Conservation (phyloP, 1,139 yeast genomes). For the Kodamaea derodonti region DNA sequence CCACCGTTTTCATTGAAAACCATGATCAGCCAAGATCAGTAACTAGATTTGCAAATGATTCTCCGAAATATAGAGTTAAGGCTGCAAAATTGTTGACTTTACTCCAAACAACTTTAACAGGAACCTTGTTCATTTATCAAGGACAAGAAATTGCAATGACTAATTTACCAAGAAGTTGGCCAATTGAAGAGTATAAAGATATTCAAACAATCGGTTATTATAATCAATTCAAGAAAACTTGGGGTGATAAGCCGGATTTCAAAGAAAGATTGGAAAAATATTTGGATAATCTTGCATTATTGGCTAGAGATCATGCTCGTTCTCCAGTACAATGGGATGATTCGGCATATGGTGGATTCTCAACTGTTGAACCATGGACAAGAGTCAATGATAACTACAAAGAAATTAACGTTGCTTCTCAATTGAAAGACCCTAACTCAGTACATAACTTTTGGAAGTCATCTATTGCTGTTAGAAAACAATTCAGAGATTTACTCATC, state of each 20-base stretch:
- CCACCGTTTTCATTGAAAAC: conserved; percentile 53
- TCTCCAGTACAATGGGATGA: conserved; percentile 59
- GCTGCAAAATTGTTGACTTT: conserved; percentile 49
- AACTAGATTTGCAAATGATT: conserved; percentile 47
- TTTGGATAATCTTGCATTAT: conserved; percentile 30
- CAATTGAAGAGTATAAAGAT: conserved; percentile 48
- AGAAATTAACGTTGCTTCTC: conserved; percentile 46
- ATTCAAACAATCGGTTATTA: conserved; percentile 45
- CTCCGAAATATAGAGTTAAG: conserved; percentile 25
- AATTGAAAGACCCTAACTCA: conserved; percentile 44
- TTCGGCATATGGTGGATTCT: conserved; percentile 44
- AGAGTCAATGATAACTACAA: conserved; percentile 48
- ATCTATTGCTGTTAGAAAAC: conserved; percentile 42
- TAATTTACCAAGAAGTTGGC: conserved; percentile 45
- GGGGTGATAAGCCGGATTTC: conserved; percentile 27
- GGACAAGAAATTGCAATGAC: conserved; percentile 62
- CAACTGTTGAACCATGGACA: conserved; percentile 53
- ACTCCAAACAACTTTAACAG: conserved; percentile 46
- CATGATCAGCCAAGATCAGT: conserved; percentile 58
- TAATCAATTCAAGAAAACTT: conserved; percentile 27
- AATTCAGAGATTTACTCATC: conserved; percentile 38
- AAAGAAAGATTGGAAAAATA: conserved; percentile 24
- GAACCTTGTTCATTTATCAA: conserved; percentile 55
- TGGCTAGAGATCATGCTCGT: conserved; percentile 54
- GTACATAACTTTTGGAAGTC: conserved; percentile 45